These are phyloP conservation scores for Sporothrix brunneoviolacea DNA, from an alignment of 2,329 filamentous ascomycete genomes.

Conservation along the genomic window DNA sequence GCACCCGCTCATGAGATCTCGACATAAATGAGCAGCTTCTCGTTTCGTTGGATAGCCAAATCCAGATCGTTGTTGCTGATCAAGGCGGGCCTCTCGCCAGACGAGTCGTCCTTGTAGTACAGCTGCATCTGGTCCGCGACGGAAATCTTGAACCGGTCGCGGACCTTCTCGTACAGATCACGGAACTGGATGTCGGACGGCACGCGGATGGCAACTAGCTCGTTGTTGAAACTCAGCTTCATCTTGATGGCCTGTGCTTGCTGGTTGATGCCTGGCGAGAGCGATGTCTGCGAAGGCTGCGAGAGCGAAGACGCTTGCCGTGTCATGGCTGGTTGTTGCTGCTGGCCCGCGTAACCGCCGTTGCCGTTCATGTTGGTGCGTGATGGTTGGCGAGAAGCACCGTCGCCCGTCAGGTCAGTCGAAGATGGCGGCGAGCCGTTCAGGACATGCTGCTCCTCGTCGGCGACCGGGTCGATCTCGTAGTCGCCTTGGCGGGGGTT, in stretches of 20 bases:
- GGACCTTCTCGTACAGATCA: constrained; percentile 76
- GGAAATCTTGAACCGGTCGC: constrained; percentile 71
- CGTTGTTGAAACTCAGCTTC: constrained; percentile 89
- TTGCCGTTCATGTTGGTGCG: constrained; percentile 56
- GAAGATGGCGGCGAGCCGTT: constrained; percentile 6
- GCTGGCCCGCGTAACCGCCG: constrained; percentile 30
- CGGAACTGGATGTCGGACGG: constrained; percentile 71
- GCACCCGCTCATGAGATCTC: constrained; percentile 38
- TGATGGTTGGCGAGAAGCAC: constrained; percentile 58
- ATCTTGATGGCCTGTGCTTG: constrained; percentile 67
- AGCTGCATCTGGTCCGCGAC: constrained; percentile 65
- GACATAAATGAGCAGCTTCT: constrained; percentile 76
- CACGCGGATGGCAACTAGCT: constrained; percentile 86
- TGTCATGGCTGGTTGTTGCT: constrained; percentile 33
- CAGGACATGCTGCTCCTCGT: constrained; percentile 54
- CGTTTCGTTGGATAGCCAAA: constrained; percentile 72
- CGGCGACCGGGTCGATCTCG: constrained; percentile 69
- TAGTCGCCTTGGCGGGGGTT: constrained; percentile 85
- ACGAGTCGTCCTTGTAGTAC: constrained; percentile 79
- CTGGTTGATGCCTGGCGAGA: constrained; percentile 43
- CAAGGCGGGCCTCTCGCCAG: constrained; percentile 66
- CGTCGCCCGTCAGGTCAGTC: constrained; percentile 52
- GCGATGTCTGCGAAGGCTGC: constrained; percentile 50
- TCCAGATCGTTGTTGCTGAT: constrained; percentile 76
- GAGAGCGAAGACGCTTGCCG: constrained; percentile 42